Evolutionary conservation across 2,329 filamentous ascomycete genomes (phyloP), one percentile per base, ranked within the genome.

Genomic region (Cladosporium cucumerinum): DNA sequence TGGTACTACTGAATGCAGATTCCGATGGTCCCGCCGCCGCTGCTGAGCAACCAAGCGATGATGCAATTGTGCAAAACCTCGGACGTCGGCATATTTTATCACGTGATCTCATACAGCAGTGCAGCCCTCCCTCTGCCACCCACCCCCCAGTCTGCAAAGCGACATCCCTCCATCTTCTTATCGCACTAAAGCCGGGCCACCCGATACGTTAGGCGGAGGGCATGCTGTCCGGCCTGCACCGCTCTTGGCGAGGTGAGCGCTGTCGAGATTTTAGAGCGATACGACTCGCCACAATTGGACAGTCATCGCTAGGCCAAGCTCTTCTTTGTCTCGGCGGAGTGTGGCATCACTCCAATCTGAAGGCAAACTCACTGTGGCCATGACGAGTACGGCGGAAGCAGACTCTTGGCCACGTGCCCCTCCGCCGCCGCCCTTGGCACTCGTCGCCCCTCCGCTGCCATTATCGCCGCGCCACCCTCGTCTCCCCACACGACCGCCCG

Each of bases 321-420:
- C n/a, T 62, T 62, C 32, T 28, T 25, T 55, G 49, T 54, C 60
- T 62, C 25, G 60, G 60, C 49, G 49, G 11, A 30, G 32, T 21
- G 51, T 54, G 51, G 51, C 51, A 54, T 54, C 43, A 11, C 59
- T 28, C 21, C 46, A 36, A 21, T 43, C 36, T 49, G 26, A 14
- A 12, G 30, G 54, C 54, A 39, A 39, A 28, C 28, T 30, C 28
- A 2, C 28, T 30, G 5, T 30, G 8, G 28, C 28, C 52, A 64
- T 58, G 52, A 58, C 54, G 43, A 58, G 14, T 58, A 36, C 54
- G 39, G 61, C 54, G 55, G 46, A 46, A 49, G 28, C 54, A 32
- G 16, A 34, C 36, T 57, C 61, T 64, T 64, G 61, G 61, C 61
- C 61, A 64, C 61, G 61, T 64, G 61, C 61, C 25, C 16, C 36